Evolutionary conservation across 2,329 filamentous ascomycete species (phyloP), one percentile per base, ranked within the genome.

Genomic region (Aureobasidium zeae): DNA sequence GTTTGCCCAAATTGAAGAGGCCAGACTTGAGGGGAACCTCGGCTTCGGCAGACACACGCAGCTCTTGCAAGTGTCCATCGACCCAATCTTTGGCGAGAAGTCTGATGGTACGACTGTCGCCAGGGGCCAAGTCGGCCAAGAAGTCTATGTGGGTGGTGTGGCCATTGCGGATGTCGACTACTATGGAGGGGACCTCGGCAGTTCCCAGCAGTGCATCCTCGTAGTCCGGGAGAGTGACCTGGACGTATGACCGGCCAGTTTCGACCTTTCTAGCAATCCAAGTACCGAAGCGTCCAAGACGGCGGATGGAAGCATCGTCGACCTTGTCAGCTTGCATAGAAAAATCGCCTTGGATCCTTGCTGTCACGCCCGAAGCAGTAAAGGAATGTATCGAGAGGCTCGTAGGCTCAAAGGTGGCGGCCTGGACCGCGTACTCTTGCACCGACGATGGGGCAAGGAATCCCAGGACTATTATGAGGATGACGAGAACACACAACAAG

Each of bases 31-130:
- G 64, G 22, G 73, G 72, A 26, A 96, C 69, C 28, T 80, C 68
- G 19, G 86, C 81, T 55, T 81, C 82, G 31, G 83, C 89, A 44
- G 79, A 72, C 11, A 96, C 68, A 48, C 74, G 77, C 46, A 98
- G 65, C 45, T 74, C 70, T 9, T 78, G 74, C 46, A 96, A 68
- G 43, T 77, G 80, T 28, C 88, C 87, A 43, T 84, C 79, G 48
- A 98, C 67, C 80, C 86, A 96, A 61, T 94, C 83, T 59, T 91
- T 86, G 34, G 85, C 86, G 50, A 96, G 74, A 47, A 74, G 74
- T 48, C 85, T 80, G 53, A 95, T 78, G 5, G 80, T 81, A 44
- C 87, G 78, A 11, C 85, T 68, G 55, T 87, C 77, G 21, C 87
- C 88, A 19, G 86, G 82, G 26, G 74, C 68, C 28, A 96, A 64